A percentile compares a stretch with the other conserved stretches of the same genome.
Conservation (phyloP, 306 rosid genomes). For the Chamaecrista fasciculata region DNA sequence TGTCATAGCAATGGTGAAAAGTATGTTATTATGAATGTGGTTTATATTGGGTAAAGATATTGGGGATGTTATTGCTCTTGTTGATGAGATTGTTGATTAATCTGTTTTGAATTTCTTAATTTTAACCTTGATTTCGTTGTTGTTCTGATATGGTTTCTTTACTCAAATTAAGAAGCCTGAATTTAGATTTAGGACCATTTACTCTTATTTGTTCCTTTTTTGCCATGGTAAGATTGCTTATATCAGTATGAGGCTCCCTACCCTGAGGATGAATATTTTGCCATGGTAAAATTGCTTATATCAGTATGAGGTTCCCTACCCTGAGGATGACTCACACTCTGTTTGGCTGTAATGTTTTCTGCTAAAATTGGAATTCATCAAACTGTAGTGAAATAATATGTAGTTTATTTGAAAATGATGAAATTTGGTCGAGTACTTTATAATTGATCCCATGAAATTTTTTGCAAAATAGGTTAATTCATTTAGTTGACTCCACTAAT, state of each 20-base stretch:
- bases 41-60: no score
- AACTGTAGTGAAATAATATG: constrained; percentile 19
- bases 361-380: constrained; percentile 20
- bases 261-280: constrained; percentile 10
- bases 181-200: not conserved
- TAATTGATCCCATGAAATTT: constrained; percentile 15
- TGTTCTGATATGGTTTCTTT: no score
- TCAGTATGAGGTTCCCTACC: constrained; percentile 4
- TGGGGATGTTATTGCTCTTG: no score
- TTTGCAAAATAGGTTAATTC: constrained; percentile 18
- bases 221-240: constrained; percentile 52
- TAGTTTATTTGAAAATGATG: constrained; percentile 19
- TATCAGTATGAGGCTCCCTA: constrained; percentile 5
- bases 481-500: not conserved
- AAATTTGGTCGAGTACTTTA: constrained; percentile 14
- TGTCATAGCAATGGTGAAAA: no score
- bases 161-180: no score
- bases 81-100: no score
- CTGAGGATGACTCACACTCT: constrained; percentile 1
- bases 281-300: constrained; percentile 52
- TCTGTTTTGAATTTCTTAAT: no score
- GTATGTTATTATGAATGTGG: no score
- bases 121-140: no score
- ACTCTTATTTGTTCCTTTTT: not conserved
- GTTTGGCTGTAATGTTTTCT: constrained; percentile 3